Percentiles rank a stretch among this genome's conserved stretches.
phyloP scores from a whole-genome alignment of 495 filamentous ascomycete genomes.

The Talaromyces liani region DNA sequence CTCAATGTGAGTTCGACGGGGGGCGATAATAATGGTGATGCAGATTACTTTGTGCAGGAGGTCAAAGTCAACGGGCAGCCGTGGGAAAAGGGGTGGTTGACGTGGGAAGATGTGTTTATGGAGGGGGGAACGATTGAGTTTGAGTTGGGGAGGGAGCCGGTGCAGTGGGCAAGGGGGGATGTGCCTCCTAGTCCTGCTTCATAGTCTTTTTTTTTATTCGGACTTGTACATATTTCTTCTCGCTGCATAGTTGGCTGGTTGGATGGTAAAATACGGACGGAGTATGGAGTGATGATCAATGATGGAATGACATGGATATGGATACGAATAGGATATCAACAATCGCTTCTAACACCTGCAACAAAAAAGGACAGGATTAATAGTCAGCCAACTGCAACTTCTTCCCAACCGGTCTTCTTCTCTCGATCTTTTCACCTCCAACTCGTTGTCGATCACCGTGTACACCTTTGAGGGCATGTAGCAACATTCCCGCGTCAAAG shows the following conservation, averaged over 20 bases:
- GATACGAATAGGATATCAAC: background rate
- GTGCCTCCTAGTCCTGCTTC: constrained; percentile 49
- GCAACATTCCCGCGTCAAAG: constrained; percentile 90
- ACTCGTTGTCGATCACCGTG: constrained; percentile 40
- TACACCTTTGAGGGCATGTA: constrained; percentile 72
- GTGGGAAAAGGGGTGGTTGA: constrained; percentile 48
- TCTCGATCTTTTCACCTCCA: constrained; percentile 31
- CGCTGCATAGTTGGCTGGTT: background rate
- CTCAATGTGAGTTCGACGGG: constrained; percentile 38
- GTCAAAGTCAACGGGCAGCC: constrained; percentile 39
- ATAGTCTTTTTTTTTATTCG: background rate
- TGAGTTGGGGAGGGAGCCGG: constrained; percentile 36
- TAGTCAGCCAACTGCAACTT: constrained; percentile 72
- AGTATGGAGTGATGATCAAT: background rate
- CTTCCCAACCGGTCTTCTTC: constrained; percentile 67
- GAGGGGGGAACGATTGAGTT: constrained; percentile 48
- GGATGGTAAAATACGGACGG: background rate
- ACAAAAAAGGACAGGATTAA: constrained; percentile 21
- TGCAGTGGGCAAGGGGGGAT: constrained; percentile 40
- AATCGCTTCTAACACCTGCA: background rate
- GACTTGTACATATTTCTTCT: background rate
- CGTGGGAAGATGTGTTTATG: constrained; percentile 47
- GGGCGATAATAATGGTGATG: constrained; percentile 34
- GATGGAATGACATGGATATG: background rate
- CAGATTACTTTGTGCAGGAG: constrained; percentile 38